Evolutionary conservation across 2,329 filamentous ascomycete genomes (phyloP).

Genomic region (Monosporascus sp.): DNA sequence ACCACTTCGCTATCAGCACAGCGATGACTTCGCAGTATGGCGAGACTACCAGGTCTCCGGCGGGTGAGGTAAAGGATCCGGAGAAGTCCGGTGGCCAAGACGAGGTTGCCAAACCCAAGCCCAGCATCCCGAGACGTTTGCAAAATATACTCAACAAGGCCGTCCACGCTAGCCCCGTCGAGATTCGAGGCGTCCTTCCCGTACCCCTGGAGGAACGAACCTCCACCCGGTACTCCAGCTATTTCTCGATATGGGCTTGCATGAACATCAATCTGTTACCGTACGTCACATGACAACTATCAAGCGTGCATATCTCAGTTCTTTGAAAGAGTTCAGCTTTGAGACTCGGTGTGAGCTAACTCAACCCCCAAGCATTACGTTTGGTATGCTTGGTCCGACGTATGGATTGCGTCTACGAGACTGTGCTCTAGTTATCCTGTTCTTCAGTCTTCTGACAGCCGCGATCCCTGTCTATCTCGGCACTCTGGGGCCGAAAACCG

Average conservation of each 20-base stretch:
- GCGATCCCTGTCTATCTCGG: constrained; percentile 51
- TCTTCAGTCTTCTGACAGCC: constrained; percentile 54
- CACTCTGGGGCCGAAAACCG: constrained; percentile 55
- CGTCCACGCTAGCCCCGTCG: constrained; percentile 15
- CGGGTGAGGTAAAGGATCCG: neutral
- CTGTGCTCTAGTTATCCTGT: constrained; percentile 54
- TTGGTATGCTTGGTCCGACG: constrained; percentile 55
- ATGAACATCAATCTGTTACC: constrained; percentile 26
- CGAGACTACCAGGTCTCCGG: neutral
- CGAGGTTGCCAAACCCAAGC: constrained; percentile 4
- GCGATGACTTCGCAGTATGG: neutral
- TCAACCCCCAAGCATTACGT: constrained; percentile 44
- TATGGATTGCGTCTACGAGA: constrained; percentile 53
- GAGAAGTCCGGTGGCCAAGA: constrained; percentile 8
- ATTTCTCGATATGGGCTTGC: constrained; percentile 25
- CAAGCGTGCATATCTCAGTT: too few relatives aligned
- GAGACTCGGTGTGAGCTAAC: neutral
- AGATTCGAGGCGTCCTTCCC: constrained; percentile 23
- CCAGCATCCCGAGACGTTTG: neutral
- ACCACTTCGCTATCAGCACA: too few relatives aligned
- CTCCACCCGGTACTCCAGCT: constrained; percentile 22
- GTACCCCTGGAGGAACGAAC: constrained; percentile 24
- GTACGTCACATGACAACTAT: constrained; percentile 10
- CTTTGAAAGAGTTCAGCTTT: neutral
- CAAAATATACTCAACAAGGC: constrained; percentile 2